Conservation (phyloP, 139 green algal genomes). For the Tetradesmus lagerheimii region DNA sequence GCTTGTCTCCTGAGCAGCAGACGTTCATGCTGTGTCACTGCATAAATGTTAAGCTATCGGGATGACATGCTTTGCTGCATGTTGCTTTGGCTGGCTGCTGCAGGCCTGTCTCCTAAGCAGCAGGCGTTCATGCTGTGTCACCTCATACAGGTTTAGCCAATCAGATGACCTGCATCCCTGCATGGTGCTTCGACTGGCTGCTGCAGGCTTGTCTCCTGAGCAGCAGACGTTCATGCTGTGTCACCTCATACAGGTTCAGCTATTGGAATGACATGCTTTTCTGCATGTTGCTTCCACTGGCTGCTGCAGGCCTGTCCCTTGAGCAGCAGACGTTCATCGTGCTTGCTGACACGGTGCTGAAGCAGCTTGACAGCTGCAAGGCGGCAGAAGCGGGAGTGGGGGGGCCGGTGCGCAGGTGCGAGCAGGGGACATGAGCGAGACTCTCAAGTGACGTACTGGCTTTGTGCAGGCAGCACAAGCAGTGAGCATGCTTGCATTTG, state of each 20-base stretch:
- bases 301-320: conserved; percentile 45
- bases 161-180: too few species aligned
- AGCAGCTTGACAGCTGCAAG: conserved; percentile 87
- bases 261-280: too few species aligned
- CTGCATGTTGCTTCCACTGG: too few species aligned
- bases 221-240: conserved; percentile 78
- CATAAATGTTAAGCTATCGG: too few species aligned
- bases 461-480: too few species aligned
- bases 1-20: conserved; percentile 62
- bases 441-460: too few species aligned
- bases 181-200: too few species aligned
- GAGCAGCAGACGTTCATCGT: conserved; percentile 75
- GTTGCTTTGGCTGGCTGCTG: not conserved
- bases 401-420: conserved; percentile 51
- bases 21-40: too few species aligned
- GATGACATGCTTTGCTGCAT: too few species aligned
- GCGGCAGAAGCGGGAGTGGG: conserved; percentile 44
- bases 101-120: conserved; percentile 58
- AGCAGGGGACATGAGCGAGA: not conserved
- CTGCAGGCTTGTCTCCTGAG: conserved; percentile 42
- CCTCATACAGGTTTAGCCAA: too few species aligned
- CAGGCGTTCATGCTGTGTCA: conserved; percentile 75
- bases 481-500: too few species aligned
- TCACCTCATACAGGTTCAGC: too few species aligned
- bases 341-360: conserved; percentile 76